Base-by-base conservation (phyloP, 176 grass and related monocot species). In the Triticum timopheevii region DNA sequence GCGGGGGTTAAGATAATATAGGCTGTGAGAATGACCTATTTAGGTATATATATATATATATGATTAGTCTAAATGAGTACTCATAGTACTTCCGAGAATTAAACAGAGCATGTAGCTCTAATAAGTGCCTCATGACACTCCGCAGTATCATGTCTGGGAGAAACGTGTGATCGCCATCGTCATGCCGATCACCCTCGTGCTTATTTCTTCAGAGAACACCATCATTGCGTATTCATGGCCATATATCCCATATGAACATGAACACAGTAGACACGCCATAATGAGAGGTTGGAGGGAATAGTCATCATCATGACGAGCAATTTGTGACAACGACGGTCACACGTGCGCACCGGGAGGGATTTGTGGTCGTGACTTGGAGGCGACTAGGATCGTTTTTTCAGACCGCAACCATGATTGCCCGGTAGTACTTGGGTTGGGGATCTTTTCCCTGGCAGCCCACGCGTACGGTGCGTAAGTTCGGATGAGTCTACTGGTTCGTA, bases 171-270 rank as follows among this genome's bases (percentile, higher is more conserved):
- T 44, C 66, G 2, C 5, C 58, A 2, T 66, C 16, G 58, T 8
- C 58, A 56, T 74, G 71, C n/a, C 39, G 50, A 19, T 70, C 65
- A 10, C 19, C 12, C 62, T 10, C 13, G 27, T 15, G 54, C 17
- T 59, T 59, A 49, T 66, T 75, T n/a, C 16, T 31, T 77, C 64
- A 4, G 84, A 70, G 65, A 40, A 52, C 89, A 83, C 8, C 65
- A 90, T 90, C 73, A 90, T 83, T 73, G 47, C 13, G 33, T 24
- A 83, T 90, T 83, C 84, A 83, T 79, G 84, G 10, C 73, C 39
- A 31, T 40, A 19, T 38, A 20, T 50, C 47, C 47, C 47, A 50
- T 50, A 50, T 0, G 4, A 52, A 6, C 49, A 52, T 52, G 49
- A 52, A 17, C 49, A 17, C 49, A 73, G 50, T 39, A 40, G 17